These are phyloP conservation scores for Colletotrichum graminicola DNA, from an alignment of 2,329 filamentous ascomycete genomes.

Conservation along the genomic window DNA sequence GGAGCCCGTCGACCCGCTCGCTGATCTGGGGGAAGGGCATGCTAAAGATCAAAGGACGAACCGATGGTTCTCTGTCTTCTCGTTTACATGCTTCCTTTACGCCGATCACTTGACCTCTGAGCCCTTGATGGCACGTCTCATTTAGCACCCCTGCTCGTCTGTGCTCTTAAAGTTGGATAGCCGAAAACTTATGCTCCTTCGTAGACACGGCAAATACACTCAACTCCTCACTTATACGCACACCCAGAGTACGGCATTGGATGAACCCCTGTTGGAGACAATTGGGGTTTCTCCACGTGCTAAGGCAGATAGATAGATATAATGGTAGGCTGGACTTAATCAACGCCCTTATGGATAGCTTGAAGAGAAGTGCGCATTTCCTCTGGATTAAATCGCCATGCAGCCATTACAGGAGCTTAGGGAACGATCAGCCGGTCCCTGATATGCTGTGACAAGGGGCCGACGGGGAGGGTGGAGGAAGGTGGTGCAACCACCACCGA, in stretches of 20 bases:
- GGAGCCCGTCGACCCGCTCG: constrained; percentile 42
- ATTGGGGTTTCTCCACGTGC: constrained; percentile 14
- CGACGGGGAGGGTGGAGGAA: constrained; percentile 15
- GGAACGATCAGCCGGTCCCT: constrained; percentile 10
- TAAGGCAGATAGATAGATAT: constrained; percentile 1
- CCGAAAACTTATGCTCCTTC: neutral
- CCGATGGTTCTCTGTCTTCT: constrained; percentile 8
- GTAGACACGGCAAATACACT: neutral
- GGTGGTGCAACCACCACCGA: constrained; percentile 36
- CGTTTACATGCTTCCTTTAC: neutral
- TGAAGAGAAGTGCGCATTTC: constrained; percentile 7
- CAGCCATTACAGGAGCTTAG: constrained; percentile 21
- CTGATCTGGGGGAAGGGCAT: constrained; percentile 35
- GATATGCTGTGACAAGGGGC: constrained; percentile 27
- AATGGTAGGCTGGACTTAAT: neutral
- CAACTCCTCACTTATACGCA: neutral
- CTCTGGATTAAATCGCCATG: constrained; percentile 27
- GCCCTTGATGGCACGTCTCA: neutral
- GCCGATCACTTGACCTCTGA: neutral
- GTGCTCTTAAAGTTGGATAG: neutral
- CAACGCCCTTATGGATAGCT: neutral
- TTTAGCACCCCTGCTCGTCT: constrained; percentile 18
- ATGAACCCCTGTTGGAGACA: constrained; percentile 4
- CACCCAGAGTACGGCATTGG: neutral
- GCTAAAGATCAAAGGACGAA: constrained; percentile 3